Percentiles rank a stretch among this genome's conserved stretches.
Evolutionary conservation across 1,284 basidiomycete genomes (phyloP).

Genomic region (Malassezia japonica): DNA sequence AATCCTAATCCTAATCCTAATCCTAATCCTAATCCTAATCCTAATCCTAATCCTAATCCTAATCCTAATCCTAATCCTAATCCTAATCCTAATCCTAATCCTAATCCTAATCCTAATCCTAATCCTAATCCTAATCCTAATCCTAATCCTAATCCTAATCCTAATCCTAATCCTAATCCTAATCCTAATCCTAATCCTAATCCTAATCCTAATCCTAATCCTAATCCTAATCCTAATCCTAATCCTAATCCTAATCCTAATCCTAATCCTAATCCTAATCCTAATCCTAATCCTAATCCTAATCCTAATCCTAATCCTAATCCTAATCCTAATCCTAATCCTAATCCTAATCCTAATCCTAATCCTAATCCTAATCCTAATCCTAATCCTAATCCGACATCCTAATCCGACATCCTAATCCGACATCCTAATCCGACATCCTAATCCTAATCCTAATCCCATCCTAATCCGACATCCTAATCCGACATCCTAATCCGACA

Average conservation of each 20-base stretch:
- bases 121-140: conserved; percentile 4
- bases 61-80: conserved; percentile 4
- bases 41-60: conserved; percentile 1
- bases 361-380: conserved; percentile 1
- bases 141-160: conserved; percentile 5
- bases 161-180: conserved; percentile 6
- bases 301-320: conserved; percentile 7
- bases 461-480: background rate
- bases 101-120: conserved; percentile 6
- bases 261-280: conserved; percentile 6
- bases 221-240: conserved; percentile 6
- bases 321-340: conserved; percentile 1
- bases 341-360: background rate
- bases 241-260: conserved; percentile 6
- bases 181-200: conserved; percentile 6
- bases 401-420: background rate
- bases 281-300: conserved; percentile 6
- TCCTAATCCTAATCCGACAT: background rate
- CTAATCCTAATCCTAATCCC: background rate
- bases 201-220: conserved; percentile 6
- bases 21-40: conserved; percentile 14
- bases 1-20: conserved; percentile 21
- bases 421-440: background rate
- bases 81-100: conserved; percentile 8
- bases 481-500: background rate